Conservation (phyloP, 2,329 filamentous ascomycete genomes). For the Pseudogymnoascus sp. region DNA sequence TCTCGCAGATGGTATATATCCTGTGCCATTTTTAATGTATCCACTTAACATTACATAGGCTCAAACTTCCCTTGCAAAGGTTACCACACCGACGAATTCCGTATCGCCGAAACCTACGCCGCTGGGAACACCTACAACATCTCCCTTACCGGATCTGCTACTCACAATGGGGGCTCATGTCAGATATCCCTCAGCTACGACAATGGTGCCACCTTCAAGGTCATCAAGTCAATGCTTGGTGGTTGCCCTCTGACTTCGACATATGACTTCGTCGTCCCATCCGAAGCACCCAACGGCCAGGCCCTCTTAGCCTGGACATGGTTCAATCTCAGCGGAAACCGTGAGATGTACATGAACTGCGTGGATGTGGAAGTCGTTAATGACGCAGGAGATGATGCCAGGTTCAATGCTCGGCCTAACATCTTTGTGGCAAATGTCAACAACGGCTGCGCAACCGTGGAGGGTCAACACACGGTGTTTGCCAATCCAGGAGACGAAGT, state of each 20-base stretch:
- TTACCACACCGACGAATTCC: background rate
- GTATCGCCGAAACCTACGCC: background rate
- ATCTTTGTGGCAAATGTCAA: conserved; percentile 42
- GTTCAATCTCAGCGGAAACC: conserved; percentile 51
- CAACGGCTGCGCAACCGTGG: background rate
- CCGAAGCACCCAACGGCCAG: conserved; percentile 20
- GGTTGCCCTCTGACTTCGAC: conserved; percentile 44
- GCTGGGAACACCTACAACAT: background rate
- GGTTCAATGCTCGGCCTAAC: conserved; percentile 42
- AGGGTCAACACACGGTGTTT: background rate
- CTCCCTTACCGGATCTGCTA: conserved; percentile 35
- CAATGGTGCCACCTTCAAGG: conserved; percentile 47
- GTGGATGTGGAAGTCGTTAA: conserved; percentile 39
- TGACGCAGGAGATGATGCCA: conserved; percentile 3
- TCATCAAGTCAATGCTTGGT: conserved; percentile 56
- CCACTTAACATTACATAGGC: background rate
- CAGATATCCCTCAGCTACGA: conserved; percentile 56
- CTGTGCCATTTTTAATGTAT: background rate
- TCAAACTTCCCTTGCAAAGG: conserved; percentile 7
- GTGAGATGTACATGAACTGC: conserved; percentile 64
- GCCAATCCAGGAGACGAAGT: background rate
- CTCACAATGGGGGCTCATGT: conserved; percentile 52
- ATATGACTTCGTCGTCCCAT: conserved; percentile 22
- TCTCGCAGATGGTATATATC: background rate
- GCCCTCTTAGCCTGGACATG: conserved; percentile 41